A percentile compares a stretch with the other conserved stretches of the same genome.
Conservation (phyloP, 768 basidiomycete species). For the Leccinellum rugosiceps region DNA sequence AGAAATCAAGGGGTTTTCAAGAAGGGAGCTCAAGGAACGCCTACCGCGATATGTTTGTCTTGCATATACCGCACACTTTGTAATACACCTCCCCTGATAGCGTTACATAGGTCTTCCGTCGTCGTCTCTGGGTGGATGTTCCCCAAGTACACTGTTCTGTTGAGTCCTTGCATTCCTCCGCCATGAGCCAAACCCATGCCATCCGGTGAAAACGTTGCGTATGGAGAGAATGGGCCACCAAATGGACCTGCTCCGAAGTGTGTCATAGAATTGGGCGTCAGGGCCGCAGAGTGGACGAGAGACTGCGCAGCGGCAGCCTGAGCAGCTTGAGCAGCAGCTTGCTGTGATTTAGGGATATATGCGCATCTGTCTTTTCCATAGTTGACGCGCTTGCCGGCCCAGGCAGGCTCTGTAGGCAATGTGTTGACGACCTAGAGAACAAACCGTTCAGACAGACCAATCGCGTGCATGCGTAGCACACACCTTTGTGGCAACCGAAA, state of each 20-base stretch:
- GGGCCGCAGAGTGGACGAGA: conserved; percentile 48
- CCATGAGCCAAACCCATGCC: conserved; percentile 29
- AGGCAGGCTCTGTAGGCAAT: conserved; percentile 85
- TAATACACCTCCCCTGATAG: conserved; percentile 93
- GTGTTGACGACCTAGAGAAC: conserved; percentile 79
- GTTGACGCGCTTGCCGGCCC: conserved; percentile 96
- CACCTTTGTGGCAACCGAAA: conserved; percentile 93
- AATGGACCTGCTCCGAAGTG: conserved; percentile 35
- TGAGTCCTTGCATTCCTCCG: conserved; percentile 56
- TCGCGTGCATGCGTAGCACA: conserved; percentile 17
- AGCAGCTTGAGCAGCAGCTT: conserved; percentile 81
- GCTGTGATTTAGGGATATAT: conserved; percentile 94
- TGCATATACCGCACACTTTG: conserved; percentile 95
- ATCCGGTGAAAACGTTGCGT: conserved; percentile 50
- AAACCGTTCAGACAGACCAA: neutral
- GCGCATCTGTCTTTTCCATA: conserved; percentile 99
- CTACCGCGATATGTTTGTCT: conserved; percentile 94
- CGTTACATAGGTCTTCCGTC: conserved; percentile 93
- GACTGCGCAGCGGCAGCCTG: conserved; percentile 84
- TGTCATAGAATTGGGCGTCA: conserved; percentile 29
- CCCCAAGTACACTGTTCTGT: conserved; percentile 92
- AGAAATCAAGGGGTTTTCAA: neutral
- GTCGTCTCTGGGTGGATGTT: conserved; percentile 97
- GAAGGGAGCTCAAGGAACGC: conserved; percentile 28
- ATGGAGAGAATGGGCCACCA: conserved; percentile 42